Percentiles rank a stretch among this genome's conserved stretches.
Evolutionary conservation across 2,329 filamentous ascomycete species (phyloP).

Genomic region (Allantophomopsis cytisporea): DNA sequence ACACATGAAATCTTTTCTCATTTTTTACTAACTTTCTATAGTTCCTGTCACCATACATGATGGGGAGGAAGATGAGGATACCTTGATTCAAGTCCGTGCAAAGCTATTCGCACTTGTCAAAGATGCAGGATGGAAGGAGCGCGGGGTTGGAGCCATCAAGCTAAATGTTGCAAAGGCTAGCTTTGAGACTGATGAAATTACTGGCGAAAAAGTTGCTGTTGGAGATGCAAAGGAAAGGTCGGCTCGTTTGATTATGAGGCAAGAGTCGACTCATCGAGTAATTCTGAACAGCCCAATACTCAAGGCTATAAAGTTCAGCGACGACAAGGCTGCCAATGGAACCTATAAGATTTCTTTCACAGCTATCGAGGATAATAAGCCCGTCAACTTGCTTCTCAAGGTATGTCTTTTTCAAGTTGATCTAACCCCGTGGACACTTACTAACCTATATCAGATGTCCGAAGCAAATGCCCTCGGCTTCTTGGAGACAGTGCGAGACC

Average conservation of each 20-base stretch:
- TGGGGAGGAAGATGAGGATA: slow-evolving; percentile 73
- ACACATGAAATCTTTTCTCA: neutral
- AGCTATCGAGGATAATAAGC: slow-evolving; percentile 42
- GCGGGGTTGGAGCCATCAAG: slow-evolving; percentile 72
- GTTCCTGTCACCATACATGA: slow-evolving; percentile 41
- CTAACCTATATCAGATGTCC: slow-evolving; percentile 14
- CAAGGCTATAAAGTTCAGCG: slow-evolving; percentile 59
- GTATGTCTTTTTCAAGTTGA: slow-evolving; percentile 24
- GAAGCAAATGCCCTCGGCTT: slow-evolving; percentile 15
- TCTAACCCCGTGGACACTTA: neutral
- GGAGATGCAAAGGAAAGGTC: slow-evolving; percentile 25
- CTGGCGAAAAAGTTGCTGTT: slow-evolving; percentile 12
- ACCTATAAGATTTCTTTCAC: slow-evolving; percentile 50
- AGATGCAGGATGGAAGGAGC: slow-evolving; percentile 66
- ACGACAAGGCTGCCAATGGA: slow-evolving; percentile 50
- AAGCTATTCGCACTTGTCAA: slow-evolving; percentile 73
- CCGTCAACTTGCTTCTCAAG: slow-evolving; percentile 47
- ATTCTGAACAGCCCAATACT: slow-evolving; percentile 76
- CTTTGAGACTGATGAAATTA: slow-evolving; percentile 35
- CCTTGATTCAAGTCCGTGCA: slow-evolving; percentile 60
- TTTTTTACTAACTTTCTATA: neutral
- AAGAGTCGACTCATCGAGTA: slow-evolving; percentile 77
- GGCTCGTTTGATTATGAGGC: slow-evolving; percentile 70
- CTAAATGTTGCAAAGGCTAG: slow-evolving; percentile 58
- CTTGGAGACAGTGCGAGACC: neutral